Base-by-base conservation (phyloP, 768 basidiomycete species). In the Austroboletus eburneus region DNA sequence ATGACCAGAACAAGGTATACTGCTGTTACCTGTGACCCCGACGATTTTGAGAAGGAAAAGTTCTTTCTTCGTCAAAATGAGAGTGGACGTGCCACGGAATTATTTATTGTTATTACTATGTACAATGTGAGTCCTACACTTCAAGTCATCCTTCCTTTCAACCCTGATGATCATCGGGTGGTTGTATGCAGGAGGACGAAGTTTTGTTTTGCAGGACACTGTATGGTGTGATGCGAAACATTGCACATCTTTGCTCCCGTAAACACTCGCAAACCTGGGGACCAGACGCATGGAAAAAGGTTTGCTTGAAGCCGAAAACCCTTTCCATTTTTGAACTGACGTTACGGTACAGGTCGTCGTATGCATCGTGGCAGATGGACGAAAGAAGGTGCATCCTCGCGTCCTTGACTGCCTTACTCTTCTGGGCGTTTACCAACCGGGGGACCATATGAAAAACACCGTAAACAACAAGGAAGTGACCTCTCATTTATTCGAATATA, bases 211-310 rank as follows among this genome's bases (percentile, higher is more conserved):
- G 89, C 64, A 72, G 95, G 47, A 97, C 95, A 8, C 72, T 98
- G 68, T 87, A 94, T 63, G 95, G 95, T 22, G 91, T 98, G 12
- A 96, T 96, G 90, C 78, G 78, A 37, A 90, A 89, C 59, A 87
- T 89, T 38, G 74, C 83, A 6, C 85, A 87, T 65, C 70, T 89
- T 17, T 90, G 88, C 59, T 80, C 87, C 18, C 80, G 95, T 24
- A 90, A 89, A 61, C 86, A 86, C 49, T 91, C 88, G 9, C 88
- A 91, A 57, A 96, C 91, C 5, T 98, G 95, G 95, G 95, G 95
- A 3, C 80, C 82, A 4, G 92, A 95, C 37, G 87, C 91, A 4
- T 98, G 95, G 95, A 91, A 97, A 67, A 97, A 96, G 79, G 87
- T 81, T 40, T 18, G 29, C 17, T 6, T 39, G 22, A 24, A 39